Conservation (phyloP, 345 rosid genomes). For the Leavenworthia alabamica region DNA sequence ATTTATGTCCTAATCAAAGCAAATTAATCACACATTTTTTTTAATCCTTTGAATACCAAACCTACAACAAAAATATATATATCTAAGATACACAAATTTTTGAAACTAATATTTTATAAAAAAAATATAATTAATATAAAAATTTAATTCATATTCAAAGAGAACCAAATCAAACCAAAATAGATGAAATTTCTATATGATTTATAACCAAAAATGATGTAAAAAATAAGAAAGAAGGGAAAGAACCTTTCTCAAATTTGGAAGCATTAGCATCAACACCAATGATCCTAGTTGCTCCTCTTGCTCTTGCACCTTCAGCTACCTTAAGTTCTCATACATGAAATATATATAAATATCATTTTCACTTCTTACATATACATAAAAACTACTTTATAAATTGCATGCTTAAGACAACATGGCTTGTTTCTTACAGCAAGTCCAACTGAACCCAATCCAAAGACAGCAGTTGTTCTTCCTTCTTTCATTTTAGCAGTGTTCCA, state of each 20-base stretch:
- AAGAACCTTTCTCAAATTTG: slow-evolving; percentile 46
- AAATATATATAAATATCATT: background rate
- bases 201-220: too few species aligned
- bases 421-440: slow-evolving; percentile 59
- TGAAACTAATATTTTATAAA: background rate
- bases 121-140: background rate
- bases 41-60: too few species aligned
- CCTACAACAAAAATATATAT: too few species aligned
- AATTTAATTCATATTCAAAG: background rate
- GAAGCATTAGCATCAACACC: slow-evolving; percentile 49
- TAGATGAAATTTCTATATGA: too few species aligned
- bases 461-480: slow-evolving; percentile 50
- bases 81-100: too few species aligned
- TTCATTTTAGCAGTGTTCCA: slow-evolving; percentile 59
- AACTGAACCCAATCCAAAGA: slow-evolving; percentile 61
- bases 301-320: slow-evolving; percentile 53
- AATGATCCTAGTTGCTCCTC: slow-evolving; percentile 59
- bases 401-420: background rate
- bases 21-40: too few species aligned
- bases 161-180: too few species aligned
- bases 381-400: background rate
- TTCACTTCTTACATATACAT: background rate
- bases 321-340: slow-evolving; percentile 36
- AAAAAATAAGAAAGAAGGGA: too few species aligned
- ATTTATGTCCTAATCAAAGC: background rate